Evolutionary conservation across 179 eudicot species (phyloP).

Genomic region (Silene noctiflora): DNA sequence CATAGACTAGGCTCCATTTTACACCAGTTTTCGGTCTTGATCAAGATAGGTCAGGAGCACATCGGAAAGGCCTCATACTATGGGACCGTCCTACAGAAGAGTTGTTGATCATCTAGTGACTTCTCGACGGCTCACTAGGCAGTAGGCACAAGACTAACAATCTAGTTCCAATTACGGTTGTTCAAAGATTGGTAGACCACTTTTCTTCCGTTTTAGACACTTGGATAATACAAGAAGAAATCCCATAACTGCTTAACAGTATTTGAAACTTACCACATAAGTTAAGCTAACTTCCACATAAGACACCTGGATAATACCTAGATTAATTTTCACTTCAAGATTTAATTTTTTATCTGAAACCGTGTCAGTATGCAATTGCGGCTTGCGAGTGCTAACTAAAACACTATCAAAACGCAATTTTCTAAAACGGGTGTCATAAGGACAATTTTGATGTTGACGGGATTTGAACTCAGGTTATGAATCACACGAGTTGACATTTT

Average conservation of each 20-base stretch:
- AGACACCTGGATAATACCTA: no score
- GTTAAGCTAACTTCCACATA: constrained; percentile 23
- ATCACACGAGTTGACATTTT: no score
- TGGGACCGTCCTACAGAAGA: neutral
- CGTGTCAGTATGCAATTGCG: neutral
- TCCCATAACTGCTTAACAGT: neutral
- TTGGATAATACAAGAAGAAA: neutral
- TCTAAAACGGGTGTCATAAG: no score
- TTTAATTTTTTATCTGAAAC: neutral
- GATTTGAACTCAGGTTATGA: no score
- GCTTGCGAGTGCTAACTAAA: no score
- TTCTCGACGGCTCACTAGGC: no score
- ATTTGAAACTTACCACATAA: constrained; percentile 23
- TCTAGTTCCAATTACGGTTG: constrained; percentile 19
- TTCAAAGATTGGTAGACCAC: constrained; percentile 21
- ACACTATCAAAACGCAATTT: no score
- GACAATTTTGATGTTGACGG: no score
- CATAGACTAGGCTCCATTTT: no score
- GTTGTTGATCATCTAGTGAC: neutral
- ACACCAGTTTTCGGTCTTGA: no score
- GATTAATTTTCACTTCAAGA: constrained; percentile 10
- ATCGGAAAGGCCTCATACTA: neutral
- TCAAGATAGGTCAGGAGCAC: no score
- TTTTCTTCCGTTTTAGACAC: constrained; percentile 14
- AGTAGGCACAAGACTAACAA: neutral